Evolutionary conservation across 2,329 filamentous ascomycete species (phyloP).

Genomic region (Aureobasidium sp.): DNA sequence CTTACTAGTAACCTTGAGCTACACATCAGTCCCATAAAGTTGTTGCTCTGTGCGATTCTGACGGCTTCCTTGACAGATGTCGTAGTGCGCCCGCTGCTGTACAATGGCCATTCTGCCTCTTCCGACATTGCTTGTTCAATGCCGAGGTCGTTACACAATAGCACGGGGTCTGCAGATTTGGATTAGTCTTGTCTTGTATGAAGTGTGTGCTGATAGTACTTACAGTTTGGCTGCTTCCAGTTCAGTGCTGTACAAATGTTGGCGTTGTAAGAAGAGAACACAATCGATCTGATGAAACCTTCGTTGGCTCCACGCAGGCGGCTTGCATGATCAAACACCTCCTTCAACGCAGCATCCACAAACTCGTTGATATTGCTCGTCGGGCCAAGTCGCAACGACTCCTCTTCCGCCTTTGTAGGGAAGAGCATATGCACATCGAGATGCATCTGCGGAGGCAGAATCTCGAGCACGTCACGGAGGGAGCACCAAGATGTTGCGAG

Average conservation of each 20-base stretch:
- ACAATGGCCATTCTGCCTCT: slow-evolving; percentile 8
- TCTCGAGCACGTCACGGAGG: slow-evolving; percentile 65
- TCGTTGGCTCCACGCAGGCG: slow-evolving; percentile 57
- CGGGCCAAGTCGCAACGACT: slow-evolving; percentile 60
- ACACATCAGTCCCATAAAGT: slow-evolving; percentile 96
- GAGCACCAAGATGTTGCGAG: slow-evolving; percentile 61
- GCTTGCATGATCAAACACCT: slow-evolving; percentile 88
- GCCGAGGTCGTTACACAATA: slow-evolving; percentile 82
- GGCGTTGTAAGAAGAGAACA: slow-evolving; percentile 89
- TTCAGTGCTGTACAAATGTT: slow-evolving; percentile 89
- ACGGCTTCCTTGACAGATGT: slow-evolving; percentile 93
- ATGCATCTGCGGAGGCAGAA: slow-evolving; percentile 73
- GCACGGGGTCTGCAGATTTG: slow-evolving; percentile 61
- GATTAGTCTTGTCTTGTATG: slow-evolving; percentile 17
- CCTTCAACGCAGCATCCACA: slow-evolving; percentile 72
- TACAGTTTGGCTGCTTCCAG: slow-evolving; percentile 97
- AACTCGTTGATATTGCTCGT: slow-evolving; percentile 78
- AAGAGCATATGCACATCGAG: slow-evolving; percentile 91
- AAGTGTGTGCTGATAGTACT: slow-evolving; percentile 26
- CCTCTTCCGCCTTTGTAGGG: slow-evolving; percentile 68
- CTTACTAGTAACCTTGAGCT: slow-evolving; percentile 77
- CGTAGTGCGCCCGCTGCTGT: slow-evolving; percentile 61
- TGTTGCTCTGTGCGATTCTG: slow-evolving; percentile 86
- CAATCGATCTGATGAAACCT: slow-evolving; percentile 73
- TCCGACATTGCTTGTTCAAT: slow-evolving; percentile 17